Evolutionary conservation across 176 grass and related monocot genomes (phyloP).

Genomic region (Oryza glaberrima): DNA sequence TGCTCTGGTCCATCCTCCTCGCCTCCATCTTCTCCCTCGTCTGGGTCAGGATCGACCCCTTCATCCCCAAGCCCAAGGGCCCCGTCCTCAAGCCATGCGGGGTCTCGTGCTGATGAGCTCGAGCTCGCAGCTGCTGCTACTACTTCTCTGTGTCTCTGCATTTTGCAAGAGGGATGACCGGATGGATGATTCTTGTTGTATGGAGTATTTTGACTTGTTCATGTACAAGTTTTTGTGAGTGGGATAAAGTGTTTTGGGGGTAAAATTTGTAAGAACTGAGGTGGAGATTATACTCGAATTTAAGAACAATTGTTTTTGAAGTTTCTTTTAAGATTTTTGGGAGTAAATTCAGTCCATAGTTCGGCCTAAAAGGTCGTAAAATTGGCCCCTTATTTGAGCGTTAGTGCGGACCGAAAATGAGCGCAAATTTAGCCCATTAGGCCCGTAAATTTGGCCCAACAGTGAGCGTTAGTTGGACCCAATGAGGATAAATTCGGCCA

Average conservation of each 20-base stretch:
- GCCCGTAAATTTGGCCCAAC: too few species aligned
- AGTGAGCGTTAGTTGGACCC: too few species aligned
- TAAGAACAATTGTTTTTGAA: background rate
- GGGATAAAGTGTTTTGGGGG: background rate
- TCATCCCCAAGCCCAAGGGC: constrained; percentile 84
- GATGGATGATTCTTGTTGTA: too few species aligned
- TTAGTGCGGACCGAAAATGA: too few species aligned
- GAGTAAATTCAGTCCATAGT: background rate
- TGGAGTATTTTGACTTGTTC: constrained; percentile 1
- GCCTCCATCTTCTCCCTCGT: constrained; percentile 97
- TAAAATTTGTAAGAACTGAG: constrained; percentile 6
- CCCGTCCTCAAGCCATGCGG: constrained; percentile 90
- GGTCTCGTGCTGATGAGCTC: constrained; percentile 12
- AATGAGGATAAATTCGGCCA: too few species aligned
- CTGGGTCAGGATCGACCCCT: constrained; percentile 92
- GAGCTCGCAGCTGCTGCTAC: too few species aligned
- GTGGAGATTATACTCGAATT: background rate
- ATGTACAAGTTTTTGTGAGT: constrained; percentile 27
- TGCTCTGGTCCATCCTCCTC: constrained; percentile 90
- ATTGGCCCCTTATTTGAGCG: background rate
- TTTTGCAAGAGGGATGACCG: too few species aligned
- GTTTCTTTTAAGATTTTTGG: background rate
- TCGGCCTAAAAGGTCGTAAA: background rate
- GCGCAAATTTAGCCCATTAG: too few species aligned
- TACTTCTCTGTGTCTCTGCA: too few species aligned